These are phyloP conservation scores for Magnolia sinica DNA, from an alignment of 164 flowering plant species.

Conservation along the genomic window DNA sequence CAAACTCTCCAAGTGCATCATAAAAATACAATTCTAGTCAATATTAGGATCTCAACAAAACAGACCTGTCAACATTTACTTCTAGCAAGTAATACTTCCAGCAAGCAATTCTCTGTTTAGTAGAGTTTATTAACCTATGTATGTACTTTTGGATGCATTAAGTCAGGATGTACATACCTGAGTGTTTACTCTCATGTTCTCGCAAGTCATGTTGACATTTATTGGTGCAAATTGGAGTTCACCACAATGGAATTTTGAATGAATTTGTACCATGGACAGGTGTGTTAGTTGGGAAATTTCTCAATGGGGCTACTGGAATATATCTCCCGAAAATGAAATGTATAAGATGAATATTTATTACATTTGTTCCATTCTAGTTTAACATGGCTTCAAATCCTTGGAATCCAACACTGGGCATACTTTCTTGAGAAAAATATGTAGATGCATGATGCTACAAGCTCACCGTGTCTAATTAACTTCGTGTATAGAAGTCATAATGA, in stretches of 20 bases:
- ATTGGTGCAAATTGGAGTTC: constrained; percentile 73
- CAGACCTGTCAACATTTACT: no score
- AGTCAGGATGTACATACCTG: background rate
- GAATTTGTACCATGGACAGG: constrained; percentile 99
- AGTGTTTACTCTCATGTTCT: background rate
- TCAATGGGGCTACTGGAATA: constrained; percentile 88
- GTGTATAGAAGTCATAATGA: no score
- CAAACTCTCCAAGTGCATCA: no score
- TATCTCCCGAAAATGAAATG: constrained; percentile 63
- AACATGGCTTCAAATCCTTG: no score
- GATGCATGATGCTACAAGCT: no score
- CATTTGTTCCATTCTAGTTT: background rate
- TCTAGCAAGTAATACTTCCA: no score
- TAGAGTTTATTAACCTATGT: background rate
- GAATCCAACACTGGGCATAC: no score
- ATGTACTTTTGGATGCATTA: background rate
- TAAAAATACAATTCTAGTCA: no score
- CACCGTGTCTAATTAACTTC: no score
- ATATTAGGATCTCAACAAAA: no score
- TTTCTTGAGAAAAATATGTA: no score
- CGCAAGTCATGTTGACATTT: background rate
- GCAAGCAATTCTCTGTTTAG: background rate
- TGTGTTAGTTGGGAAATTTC: constrained; percentile 72
- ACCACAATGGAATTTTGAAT: constrained; percentile 69
- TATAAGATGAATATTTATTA: constrained; percentile 46